These are phyloP conservation scores for Batkoa obscura DNA, from an alignment of 371 early-diverging fungal species.

Conservation along the genomic window DNA sequence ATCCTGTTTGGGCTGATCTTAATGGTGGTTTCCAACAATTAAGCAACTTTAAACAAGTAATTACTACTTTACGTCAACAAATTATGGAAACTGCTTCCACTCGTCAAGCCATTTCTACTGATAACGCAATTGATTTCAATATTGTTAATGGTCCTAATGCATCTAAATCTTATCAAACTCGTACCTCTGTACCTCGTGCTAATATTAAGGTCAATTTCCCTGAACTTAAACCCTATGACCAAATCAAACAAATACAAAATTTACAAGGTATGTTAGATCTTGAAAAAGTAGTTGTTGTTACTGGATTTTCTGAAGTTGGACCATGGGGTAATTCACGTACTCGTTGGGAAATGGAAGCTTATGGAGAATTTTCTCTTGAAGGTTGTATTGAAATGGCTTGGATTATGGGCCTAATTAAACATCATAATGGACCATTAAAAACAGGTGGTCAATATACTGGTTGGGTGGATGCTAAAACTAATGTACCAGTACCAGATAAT, in stretches of 20 bases:
- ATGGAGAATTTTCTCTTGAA: slow-evolving; percentile 84
- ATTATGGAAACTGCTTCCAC: slow-evolving; percentile 68
- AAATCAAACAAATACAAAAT: slow-evolving; percentile 45
- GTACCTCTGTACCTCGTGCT: slow-evolving; percentile 66
- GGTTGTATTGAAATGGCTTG: slow-evolving; percentile 95
- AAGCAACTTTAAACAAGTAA: slow-evolving; percentile 57
- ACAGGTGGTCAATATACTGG: slow-evolving; percentile 66
- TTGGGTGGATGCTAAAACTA: slow-evolving; percentile 82
- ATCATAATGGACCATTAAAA: slow-evolving; percentile 73
- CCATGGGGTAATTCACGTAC: slow-evolving; percentile 88
- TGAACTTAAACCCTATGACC: slow-evolving; percentile 34
- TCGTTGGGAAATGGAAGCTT: slow-evolving; percentile 94
- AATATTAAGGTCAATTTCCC: slow-evolving; percentile 91
- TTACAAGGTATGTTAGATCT: slow-evolving; percentile 79
- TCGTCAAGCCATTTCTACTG: slow-evolving; percentile 64
- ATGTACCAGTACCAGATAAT: slow-evolving; percentile 76
- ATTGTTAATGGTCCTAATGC: slow-evolving; percentile 52
- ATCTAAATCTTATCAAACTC: slow-evolving; percentile 53
- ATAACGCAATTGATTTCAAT: slow-evolving; percentile 57
- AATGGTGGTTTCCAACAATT: slow-evolving; percentile 81
- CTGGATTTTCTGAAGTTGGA: slow-evolving; percentile 89
- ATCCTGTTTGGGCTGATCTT: slow-evolving; percentile 87
- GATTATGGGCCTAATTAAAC: slow-evolving; percentile 91
- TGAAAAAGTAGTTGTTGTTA: slow-evolving; percentile 82
- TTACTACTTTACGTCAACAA: slow-evolving; percentile 48